These are phyloP conservation scores for Glebionis coronaria DNA, from an alignment of 129 eudicot genomes.

Conservation along the genomic window DNA sequence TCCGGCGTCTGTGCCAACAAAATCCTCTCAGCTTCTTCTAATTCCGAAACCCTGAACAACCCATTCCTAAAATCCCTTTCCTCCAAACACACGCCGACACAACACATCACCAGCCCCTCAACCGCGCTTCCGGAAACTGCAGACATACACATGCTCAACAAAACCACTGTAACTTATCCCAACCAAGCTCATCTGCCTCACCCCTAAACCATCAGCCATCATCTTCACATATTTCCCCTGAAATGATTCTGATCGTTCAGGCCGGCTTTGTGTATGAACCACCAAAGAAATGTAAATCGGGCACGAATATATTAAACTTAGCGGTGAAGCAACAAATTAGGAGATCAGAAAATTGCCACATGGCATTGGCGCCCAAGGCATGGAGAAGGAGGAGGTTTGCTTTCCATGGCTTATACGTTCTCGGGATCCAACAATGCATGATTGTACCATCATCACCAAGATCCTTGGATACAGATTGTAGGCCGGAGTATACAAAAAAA, in stretches of 20 bases:
- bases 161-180: no score
- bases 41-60: slow-evolving; percentile 53
- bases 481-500: slow-evolving; percentile 57
- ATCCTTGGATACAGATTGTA: slow-evolving; percentile 48
- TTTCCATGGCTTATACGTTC: slow-evolving; percentile 35
- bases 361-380: slow-evolving; percentile 86
- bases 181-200: slow-evolving; percentile 53
- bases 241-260: slow-evolving; percentile 53
- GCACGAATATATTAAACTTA: slow-evolving; percentile 60
- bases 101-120: slow-evolving; percentile 62
- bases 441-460: slow-evolving; percentile 46
- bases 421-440: slow-evolving; percentile 82
- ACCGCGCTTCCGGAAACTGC: slow-evolving; percentile 68
- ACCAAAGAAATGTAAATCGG: slow-evolving; percentile 69
- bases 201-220: slow-evolving; percentile 51
- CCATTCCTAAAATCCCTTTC: slow-evolving; percentile 70
- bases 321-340: slow-evolving; percentile 51
- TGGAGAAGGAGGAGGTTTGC: slow-evolving; percentile 67
- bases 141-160: no score
- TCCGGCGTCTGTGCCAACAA: no score
- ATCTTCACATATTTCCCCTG: slow-evolving; percentile 62
- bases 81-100: slow-evolving; percentile 71
- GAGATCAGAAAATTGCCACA: slow-evolving; percentile 82
- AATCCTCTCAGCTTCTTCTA: slow-evolving; percentile 64
- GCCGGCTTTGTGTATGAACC: slow-evolving; percentile 42